Evolutionary conservation across 2,329 filamentous ascomycete species (phyloP), one percentile per base, ranked within the genome.

Genomic region (Amylocarpus encephaloides): DNA sequence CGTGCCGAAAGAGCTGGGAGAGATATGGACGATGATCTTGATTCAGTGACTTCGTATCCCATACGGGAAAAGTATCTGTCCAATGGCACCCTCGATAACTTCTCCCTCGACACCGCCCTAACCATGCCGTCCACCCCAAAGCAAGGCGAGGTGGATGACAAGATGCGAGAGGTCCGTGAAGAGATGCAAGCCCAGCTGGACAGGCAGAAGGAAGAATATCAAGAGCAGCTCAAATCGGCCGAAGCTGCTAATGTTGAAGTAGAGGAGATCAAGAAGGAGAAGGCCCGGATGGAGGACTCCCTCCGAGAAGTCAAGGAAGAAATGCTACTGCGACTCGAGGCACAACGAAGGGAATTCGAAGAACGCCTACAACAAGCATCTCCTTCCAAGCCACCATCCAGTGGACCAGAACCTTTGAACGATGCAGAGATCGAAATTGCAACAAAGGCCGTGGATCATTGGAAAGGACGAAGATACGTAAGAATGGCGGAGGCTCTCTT

Each of bases 1-100:
- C 80, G 92, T 59, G 92, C 91, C 0, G 81, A 84, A 60, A 78
- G 82, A 54, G 88, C 89, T 48, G 78, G 72, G 45, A 82, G 90
- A 18, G 90, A 92, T 54, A 85, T 85, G 36, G 88, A 92, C 49
- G 92, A 96, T 50, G 93, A 97, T 66, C 82, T 84, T 48, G 93
- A 98, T 59, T 96, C 92, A 0, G 80, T 86, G 43, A 86, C 84
- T 26, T 96, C 92, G 0, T 96, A 91, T 64, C 85, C 89, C 1
- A 76, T 91, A 29, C 79, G 93, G 46, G 93, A 98, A 61, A 97
- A 97, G 64, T 97, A 97, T 68, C 80, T 95, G 72, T 96, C 91
- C 2, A 93, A 86, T 49, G 92, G 92, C 1, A 96, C 92, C 0
- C 77, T 97, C 47, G 93, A 98, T 69, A 96, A 95, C 65, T 93